These are phyloP conservation scores for Penicillium argentinense DNA, from an alignment of 495 filamentous ascomycete species.

Conservation along the genomic window DNA sequence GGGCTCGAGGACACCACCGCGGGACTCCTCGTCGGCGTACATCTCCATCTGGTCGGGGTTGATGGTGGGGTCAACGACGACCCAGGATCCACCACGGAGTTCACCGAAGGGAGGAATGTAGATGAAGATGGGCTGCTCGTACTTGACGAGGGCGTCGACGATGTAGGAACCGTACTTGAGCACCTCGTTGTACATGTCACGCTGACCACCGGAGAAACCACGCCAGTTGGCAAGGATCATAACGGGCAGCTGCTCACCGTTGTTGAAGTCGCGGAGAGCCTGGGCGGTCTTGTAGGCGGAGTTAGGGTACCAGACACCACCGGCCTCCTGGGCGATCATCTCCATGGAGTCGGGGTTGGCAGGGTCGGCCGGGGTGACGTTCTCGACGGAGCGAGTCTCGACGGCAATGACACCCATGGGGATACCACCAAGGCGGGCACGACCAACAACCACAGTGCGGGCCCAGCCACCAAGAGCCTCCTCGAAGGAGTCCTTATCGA, in stretches of 20 bases:
- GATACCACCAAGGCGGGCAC: slow-evolving; percentile 94
- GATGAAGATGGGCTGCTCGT: slow-evolving; percentile 96
- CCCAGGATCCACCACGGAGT: slow-evolving; percentile 98
- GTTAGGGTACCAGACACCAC: slow-evolving; percentile 99
- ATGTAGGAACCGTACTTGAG: slow-evolving; percentile 99
- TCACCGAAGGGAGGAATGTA: slow-evolving; percentile 98
- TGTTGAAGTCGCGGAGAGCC: slow-evolving; percentile 98
- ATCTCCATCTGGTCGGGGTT: slow-evolving; percentile 97
- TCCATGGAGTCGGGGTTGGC: slow-evolving; percentile 98
- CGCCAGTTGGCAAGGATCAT: slow-evolving; percentile 99
- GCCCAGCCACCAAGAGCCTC: slow-evolving; percentile 97
- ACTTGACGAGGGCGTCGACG: slow-evolving; percentile 96
- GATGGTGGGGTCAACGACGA: slow-evolving; percentile 97
- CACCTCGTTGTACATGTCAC: slow-evolving; percentile 99
- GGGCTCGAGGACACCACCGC: slow-evolving; percentile 95
- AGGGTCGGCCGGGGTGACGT: slow-evolving; percentile 95
- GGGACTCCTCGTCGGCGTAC: slow-evolving; percentile 96
- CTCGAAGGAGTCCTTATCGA: slow-evolving; percentile 95
- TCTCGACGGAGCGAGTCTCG: slow-evolving; percentile 93
- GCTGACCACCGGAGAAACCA: slow-evolving; percentile 98
- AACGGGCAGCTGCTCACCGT: slow-evolving; percentile 94
- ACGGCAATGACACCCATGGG: slow-evolving; percentile 98
- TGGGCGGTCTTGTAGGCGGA: slow-evolving; percentile 99
- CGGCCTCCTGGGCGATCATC: slow-evolving; percentile 88
- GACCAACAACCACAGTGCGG: slow-evolving; percentile 92